Evolutionary conservation across 2,329 filamentous ascomycete genomes (phyloP), one percentile per base, ranked within the genome.

Genomic region (Niveomyces coronatus): DNA sequence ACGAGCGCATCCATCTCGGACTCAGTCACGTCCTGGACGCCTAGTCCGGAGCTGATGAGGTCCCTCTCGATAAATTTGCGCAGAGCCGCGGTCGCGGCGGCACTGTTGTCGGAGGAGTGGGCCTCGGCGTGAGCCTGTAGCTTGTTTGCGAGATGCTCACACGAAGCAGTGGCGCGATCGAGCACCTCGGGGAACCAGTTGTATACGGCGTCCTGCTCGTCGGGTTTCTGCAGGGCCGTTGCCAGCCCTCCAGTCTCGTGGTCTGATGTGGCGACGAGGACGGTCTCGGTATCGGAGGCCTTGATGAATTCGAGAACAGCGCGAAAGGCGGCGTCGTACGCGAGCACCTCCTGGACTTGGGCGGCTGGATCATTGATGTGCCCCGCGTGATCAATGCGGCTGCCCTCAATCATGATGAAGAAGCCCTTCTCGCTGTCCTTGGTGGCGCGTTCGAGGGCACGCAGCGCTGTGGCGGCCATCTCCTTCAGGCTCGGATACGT

Each of bases 361-460:
- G 85, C 82, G 9, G 82, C 84, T 0, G 85, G 84, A 50, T 91
- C 85, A 49, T 91, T 91, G 45, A 74, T 75, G 55, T 91, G 85
- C 6, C 87, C 91, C 4, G 91, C 89, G 56, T 98, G 91, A 53
- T 98, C 91, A 51, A 98, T 96, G 29, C 91, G 74, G 51, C 85
- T 94, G 4, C 88, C 91, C 61, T 98, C 91, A 44, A 98, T 93
- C 89, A 98, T 94, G 50, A 98, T 68, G 63, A 98, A 98, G 68
- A 96, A 98, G 4, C 91, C 91, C 60, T 93, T 79, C 29, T 96
- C 86, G 45, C 76, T 86, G 53, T 88, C 70, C 53, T 75, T 70
- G 0, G 91, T 95, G 0, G 88, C 91, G 42, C 79, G 77, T 45
- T 82, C 82, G 17, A 98, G 73, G 1, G 85, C 79, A 11, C 71